Evolutionary conservation across 108 stramenopile genomes (phyloP), one percentile per base, ranked within the genome.

Genomic region (Aurantiochytrium sp.): DNA sequence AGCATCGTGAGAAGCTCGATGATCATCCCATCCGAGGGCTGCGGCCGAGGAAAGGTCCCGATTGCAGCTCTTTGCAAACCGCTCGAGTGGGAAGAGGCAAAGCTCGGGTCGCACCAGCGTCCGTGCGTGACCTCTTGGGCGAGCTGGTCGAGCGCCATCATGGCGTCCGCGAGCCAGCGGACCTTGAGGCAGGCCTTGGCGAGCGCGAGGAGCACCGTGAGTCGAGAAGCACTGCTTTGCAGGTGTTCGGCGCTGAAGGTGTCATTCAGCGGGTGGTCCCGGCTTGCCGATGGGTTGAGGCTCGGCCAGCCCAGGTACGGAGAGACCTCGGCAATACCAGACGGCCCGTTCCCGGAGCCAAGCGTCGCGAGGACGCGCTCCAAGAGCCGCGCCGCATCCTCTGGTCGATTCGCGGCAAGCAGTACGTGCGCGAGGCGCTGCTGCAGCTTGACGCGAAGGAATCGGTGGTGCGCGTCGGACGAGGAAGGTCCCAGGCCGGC

Each of bases 381-480:
- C 2, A 81, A 42, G 32, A 81, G 73, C 42, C 73, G 73, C 21
- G 73, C 73, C 42, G 73, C 73, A 24, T 81, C 73, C 45, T 81
- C 73, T 2, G 73, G 42, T 1, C 73, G 73, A 81, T 81, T 81
- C 12, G 73, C 73, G 39, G 73, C 73, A 5, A 81, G 30, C 2
- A 48, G 24, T 10, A 81, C 73, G 32, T 81, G 73, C 3, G 73
- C 73, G 73, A 81, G 73, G 24, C 73, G 21, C 45, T 81, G 73
- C 73, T 81, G 73, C 50, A 81, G 73, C 45, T 81, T 81, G 27
- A 81, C 45, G 30, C 73, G 73, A 48, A 81, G 45, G 6, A 24
- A 81, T 1, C 73, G 73, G 24, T 81, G 73, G 45, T 81, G 73
- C n/a, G 73, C 73, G 24, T 81, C 73, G 32, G 73, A 81, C 27